Evolutionary conservation across 139 green algal genomes (phyloP), one percentile per base, ranked within the genome.

Genomic region (Chlorella sorokiniana): DNA sequence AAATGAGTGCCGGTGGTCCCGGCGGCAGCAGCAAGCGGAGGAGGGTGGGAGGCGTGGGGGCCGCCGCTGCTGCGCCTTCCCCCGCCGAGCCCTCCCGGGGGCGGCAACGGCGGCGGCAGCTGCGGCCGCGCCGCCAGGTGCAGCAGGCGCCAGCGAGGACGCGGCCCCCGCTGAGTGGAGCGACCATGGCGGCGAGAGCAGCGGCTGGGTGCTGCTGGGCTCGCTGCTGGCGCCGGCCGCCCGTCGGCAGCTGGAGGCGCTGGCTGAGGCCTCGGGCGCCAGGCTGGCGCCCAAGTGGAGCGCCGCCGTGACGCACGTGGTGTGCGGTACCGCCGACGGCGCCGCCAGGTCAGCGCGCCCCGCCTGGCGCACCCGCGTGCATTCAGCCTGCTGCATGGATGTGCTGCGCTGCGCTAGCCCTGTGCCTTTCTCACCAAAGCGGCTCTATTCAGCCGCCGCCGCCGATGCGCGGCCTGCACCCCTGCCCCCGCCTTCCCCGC

Each of bases 251-350:
- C 84, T 88, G 45, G 23, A 42, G 29, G 11, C 31, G 25, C 42
- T 88, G 45, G 80, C 81, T 29, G 70, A 41, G 29, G 51, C 68
- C 0, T 42, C 69, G 7, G 84, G 84, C 1, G 82, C 74, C 14
- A 33, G 31, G 11, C 56, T 87, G 52, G 74, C 51, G 4, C 51
- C 38, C 27, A 68, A 61, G 59, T 88, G 85, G 85, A 23, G 61
- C 27, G 25, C 23, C 5, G 31, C 4, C 2, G 74, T 88, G 22
- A 89, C 85, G 1, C 85, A 89, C 44, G 75, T 89, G n/a, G 56
- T 87, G 23, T 87, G 83, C 33, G 78, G 83, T 27, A 29, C 41
- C 3, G 59, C 27, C 5, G 70, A 84, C 4, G 69, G 69, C 22
- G 63, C 42, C 3, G 81, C 70, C 35, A 72, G 73, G 79, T 84